Evolutionary conservation across 225 moss, liverwort and hornwort species (phyloP), one percentile per base, ranked within the genome.

Genomic region (Rhytidiadelphus loreus): DNA sequence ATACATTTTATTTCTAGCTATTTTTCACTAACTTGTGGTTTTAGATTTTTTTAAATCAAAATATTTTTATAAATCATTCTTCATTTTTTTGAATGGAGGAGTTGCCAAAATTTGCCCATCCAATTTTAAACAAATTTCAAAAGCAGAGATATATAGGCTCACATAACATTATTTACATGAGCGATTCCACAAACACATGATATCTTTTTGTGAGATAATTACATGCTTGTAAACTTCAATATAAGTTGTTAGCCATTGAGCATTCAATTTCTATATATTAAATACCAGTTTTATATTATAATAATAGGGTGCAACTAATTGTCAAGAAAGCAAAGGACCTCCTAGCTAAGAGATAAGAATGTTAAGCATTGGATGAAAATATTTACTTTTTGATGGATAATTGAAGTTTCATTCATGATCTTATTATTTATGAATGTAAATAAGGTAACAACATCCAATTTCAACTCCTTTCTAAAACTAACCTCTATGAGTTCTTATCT

Each of bases 281-380:
- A 68, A 12, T n/a, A 6, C 1, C 0, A 22, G 0, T 2, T 23
- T n/a, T 23, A 22, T 1, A 37, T 21, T 3, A 21, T 37, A n/a
- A 22, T 12, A n/a, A n/a, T 12, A 68, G 7, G 23, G 2, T 9
- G 13, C 7, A 39, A 1, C 8, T 24, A 69, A 24, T 39, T 69
- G 2, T 39, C 1, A n/a, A 0, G 4, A 68, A 68, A 22, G 22
- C 7, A 22, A 68, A 7, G 12, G 12, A 68, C 23, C 4, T 68
- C 4, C 1, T n/a, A 68, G n/a, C 12, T 21, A n/a, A 7, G 12
- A 0, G 7, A 68, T 12, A n/a, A 68, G 12, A n/a, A n/a, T 39
- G 7, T 39, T 24, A 39, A 69, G 24, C 39, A 15, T 43, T 43
- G 71, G 7, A 25, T 41, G 16, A 43, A 26, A 43, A 41, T 15